These are phyloP conservation scores for Talaromyces sp. DNA, from an alignment of 2,329 filamentous ascomycete genomes.

Conservation along the genomic window DNA sequence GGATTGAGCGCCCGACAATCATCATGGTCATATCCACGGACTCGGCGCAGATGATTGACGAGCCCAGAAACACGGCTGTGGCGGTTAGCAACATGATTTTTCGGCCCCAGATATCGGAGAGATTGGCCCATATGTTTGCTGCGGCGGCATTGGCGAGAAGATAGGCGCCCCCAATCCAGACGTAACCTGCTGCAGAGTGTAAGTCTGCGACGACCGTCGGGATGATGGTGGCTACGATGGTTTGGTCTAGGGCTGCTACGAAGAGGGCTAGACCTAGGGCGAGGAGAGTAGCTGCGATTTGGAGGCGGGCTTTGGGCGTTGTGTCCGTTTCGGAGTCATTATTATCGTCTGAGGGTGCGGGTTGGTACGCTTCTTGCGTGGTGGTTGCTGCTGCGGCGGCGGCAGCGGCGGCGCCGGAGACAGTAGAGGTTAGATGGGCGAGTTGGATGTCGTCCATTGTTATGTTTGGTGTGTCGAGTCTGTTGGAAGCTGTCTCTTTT, in stretches of 20 bases:
- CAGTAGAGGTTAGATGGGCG: constrained; percentile 26
- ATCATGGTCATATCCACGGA: constrained; percentile 50
- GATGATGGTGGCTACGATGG: constrained; percentile 60
- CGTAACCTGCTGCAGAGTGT: constrained; percentile 65
- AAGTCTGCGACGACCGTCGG: constrained; percentile 62
- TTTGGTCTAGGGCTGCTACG: constrained; percentile 42
- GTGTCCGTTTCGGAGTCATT: neutral
- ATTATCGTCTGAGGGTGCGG: neutral
- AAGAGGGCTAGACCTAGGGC: constrained; percentile 29
- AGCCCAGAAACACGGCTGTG: constrained; percentile 48
- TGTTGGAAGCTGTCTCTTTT: neutral
- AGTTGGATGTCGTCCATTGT: constrained; percentile 13
- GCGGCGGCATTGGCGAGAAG: constrained; percentile 66
- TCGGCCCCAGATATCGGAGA: constrained; percentile 58
- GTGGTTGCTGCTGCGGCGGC: neutral
- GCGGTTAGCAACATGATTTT: constrained; percentile 53
- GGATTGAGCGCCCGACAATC: constrained; percentile 52
- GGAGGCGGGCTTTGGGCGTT: neutral
- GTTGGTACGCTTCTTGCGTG: neutral
- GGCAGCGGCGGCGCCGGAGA: constrained; percentile 21
- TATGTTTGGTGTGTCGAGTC: neutral
- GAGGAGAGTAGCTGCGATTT: constrained; percentile 11
- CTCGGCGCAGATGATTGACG: constrained; percentile 51
- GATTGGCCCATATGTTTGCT: constrained; percentile 67
- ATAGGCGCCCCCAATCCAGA: constrained; percentile 74